Evolutionary conservation across 306 rosid species (phyloP).

Genomic region (Crataegus laevigata): DNA sequence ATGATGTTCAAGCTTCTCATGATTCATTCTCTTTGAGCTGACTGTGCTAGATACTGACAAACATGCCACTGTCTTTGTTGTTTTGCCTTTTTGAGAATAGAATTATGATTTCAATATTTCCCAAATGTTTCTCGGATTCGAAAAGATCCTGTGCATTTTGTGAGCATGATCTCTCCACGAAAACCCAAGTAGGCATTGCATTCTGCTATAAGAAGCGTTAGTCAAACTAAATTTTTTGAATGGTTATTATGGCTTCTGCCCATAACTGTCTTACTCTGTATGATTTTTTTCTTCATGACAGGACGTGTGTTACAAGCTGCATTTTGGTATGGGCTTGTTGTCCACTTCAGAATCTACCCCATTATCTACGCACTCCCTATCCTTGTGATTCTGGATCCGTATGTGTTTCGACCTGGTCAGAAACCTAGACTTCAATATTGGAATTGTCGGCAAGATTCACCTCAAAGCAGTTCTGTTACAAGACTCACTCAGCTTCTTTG

Average conservation of each 20-base stretch:
- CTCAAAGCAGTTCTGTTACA: slow-evolving; percentile 17
- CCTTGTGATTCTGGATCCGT: slow-evolving; percentile 71
- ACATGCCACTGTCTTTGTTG: background rate
- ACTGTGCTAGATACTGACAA: background rate
- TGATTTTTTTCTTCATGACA: slow-evolving; percentile 27
- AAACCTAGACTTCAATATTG: slow-evolving; percentile 62
- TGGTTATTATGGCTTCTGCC: background rate
- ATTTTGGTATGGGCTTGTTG: slow-evolving; percentile 89
- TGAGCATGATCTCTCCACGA: background rate
- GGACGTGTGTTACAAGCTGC: slow-evolving; percentile 85
- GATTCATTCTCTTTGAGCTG: background rate
- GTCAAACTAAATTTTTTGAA: background rate
- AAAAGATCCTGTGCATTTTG: background rate
- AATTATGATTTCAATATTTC: background rate
- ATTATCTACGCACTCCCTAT: slow-evolving; percentile 72
- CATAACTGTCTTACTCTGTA: slow-evolving; percentile 11
- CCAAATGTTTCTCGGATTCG: background rate
- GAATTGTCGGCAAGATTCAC: slow-evolving; percentile 34
- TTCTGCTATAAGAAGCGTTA: background rate
- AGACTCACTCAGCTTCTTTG: slow-evolving; percentile 17
- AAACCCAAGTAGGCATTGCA: background rate
- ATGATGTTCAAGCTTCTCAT: background rate
- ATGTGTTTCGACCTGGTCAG: slow-evolving; percentile 46
- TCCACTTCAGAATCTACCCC: slow-evolving; percentile 91
- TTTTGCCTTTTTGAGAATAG: background rate